Percentiles rank a stretch among this genome's conserved stretches.
phyloP scores from a whole-genome alignment of 164 flowering plant species.

The Houttuynia cordata region DNA sequence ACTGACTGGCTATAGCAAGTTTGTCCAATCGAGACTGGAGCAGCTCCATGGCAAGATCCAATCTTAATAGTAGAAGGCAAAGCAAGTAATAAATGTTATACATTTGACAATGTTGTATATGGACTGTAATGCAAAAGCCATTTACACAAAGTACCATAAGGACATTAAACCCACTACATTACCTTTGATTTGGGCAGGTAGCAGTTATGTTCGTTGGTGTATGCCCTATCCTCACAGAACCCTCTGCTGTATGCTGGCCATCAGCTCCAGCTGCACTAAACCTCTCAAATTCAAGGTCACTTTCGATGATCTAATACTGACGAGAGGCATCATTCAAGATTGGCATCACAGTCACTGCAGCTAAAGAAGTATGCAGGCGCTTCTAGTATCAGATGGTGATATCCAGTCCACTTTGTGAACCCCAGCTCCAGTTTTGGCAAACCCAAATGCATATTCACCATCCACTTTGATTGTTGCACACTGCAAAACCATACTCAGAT shows the following conservation, averaged over 20 bases:
- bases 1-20: too few species aligned
- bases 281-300: slow-evolving; percentile 81
- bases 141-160: too few species aligned
- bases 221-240: slow-evolving; percentile 88
- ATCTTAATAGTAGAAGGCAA: too few species aligned
- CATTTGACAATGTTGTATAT: too few species aligned
- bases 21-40: too few species aligned
- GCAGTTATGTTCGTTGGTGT: slow-evolving; percentile 86
- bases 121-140: too few species aligned
- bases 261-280: slow-evolving; percentile 91
- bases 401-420: slow-evolving; percentile 88
- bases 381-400: slow-evolving; percentile 90
- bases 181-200: slow-evolving; percentile 92
- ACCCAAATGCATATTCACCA: slow-evolving; percentile 94
- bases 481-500: slow-evolving; percentile 21
- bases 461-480: slow-evolving; percentile 91
- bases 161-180: background rate
- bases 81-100: too few species aligned
- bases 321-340: slow-evolving; percentile 58
- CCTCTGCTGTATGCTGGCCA: slow-evolving; percentile 93
- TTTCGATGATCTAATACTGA: slow-evolving; percentile 70
- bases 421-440: slow-evolving; percentile 94
- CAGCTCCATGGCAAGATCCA: too few species aligned
- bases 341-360: slow-evolving; percentile 94
- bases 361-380: slow-evolving; percentile 94